A percentile compares a stretch with the other conserved stretches of the same genome.
Evolutionary conservation across 805 yeast species (phyloP).

Genomic region (Candida boleticola): DNA sequence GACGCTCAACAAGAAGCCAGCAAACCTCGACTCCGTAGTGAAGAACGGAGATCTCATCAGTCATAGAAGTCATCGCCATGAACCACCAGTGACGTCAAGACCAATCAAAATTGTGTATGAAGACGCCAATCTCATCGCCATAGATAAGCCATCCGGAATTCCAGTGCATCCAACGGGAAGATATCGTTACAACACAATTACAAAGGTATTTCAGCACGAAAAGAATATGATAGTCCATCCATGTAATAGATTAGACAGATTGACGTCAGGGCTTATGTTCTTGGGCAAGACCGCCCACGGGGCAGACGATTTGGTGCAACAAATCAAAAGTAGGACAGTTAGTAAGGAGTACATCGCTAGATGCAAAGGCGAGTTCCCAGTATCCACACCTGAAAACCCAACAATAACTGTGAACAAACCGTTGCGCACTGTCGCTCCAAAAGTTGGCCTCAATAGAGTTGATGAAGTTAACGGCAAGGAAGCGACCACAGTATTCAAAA

Average conservation of each 20-base stretch:
- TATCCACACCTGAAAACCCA: conserved; percentile 14
- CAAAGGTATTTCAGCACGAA: conserved; percentile 74
- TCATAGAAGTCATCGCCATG: conserved; percentile 84
- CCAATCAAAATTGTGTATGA: conserved; percentile 68
- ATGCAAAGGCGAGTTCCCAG: conserved; percentile 84
- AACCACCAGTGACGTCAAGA: conserved; percentile 71
- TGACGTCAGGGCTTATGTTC: conserved; percentile 93
- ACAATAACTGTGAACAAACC: conserved; percentile 63
- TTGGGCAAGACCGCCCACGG: conserved; percentile 78
- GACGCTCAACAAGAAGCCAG: conserved; percentile 62
- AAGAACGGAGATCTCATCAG: conserved; percentile 80
- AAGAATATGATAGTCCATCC: conserved; percentile 62
- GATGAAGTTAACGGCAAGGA: conserved; percentile 57
- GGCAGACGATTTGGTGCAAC: conserved; percentile 73
- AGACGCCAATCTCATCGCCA: conserved; percentile 72
- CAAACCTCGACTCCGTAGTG: conserved; percentile 62
- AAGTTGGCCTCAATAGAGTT: conserved; percentile 60
- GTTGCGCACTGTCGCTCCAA: conserved; percentile 68
- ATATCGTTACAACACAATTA: conserved; percentile 70
- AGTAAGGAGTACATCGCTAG: conserved; percentile 82
- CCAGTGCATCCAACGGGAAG: conserved; percentile 97
- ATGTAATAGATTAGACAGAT: conserved; percentile 83
- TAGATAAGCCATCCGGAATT: conserved; percentile 91
- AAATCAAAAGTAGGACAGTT: conserved; percentile 70
- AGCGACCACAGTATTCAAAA: conserved; percentile 68